Conservation (phyloP, 2,329 filamentous ascomycete species). For the Claviceps spartinae region DNA sequence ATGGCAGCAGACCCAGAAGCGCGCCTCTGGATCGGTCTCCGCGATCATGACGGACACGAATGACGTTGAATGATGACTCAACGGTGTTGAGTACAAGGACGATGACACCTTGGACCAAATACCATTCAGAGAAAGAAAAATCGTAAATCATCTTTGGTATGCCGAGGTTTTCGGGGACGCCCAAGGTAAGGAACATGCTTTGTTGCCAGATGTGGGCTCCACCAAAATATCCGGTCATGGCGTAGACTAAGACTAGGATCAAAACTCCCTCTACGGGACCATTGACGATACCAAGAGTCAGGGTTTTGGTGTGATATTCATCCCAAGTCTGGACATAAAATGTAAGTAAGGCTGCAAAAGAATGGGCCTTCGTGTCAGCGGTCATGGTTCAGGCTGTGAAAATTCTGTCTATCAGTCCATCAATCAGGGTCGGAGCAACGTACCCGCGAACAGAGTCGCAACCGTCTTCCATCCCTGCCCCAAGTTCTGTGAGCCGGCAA, state of each 20-base stretch:
- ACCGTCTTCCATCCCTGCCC: conserved; percentile 88
- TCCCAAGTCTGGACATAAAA: conserved; percentile 99
- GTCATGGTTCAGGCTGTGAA: background rate
- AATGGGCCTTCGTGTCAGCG: background rate
- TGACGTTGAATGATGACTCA: conserved; percentile 69
- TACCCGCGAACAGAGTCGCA: conserved; percentile 68
- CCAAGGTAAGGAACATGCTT: conserved; percentile 58
- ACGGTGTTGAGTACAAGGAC: conserved; percentile 78
- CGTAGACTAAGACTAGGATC: conserved; percentile 69
- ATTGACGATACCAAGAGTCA: conserved; percentile 83
- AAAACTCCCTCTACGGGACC: conserved; percentile 92
- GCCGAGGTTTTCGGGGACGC: conserved; percentile 47
- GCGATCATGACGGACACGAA: conserved; percentile 61
- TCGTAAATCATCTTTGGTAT: conserved; percentile 63
- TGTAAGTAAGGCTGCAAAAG: conserved; percentile 60
- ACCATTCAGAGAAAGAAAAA: conserved; percentile 82
- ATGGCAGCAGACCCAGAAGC: conserved; percentile 70
- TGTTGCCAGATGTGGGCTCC: conserved; percentile 90
- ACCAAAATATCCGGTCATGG: conserved; percentile 70
- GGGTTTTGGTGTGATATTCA: conserved; percentile 93
- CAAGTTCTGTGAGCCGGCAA: conserved; percentile 83
- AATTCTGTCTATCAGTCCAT: background rate
- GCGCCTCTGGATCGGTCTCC: conserved; percentile 61
- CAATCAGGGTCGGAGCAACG: too few relatives aligned
- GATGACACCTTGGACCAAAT: conserved; percentile 71